phyloP scores from a whole-genome alignment of 768 basidiomycete species.

The Trametes coccinea region DNA sequence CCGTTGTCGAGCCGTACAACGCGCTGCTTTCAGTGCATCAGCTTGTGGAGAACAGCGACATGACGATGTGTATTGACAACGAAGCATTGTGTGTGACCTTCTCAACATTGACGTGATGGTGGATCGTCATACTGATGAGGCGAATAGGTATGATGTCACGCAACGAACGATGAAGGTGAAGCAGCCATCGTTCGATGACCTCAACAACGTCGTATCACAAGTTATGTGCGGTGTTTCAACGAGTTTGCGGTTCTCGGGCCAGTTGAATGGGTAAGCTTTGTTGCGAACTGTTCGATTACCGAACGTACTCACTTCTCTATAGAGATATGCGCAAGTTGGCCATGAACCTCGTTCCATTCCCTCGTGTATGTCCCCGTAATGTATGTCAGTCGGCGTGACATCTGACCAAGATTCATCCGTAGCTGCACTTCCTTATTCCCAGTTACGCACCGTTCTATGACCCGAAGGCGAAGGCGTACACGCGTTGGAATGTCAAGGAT shows the following conservation, averaged over 20 bases:
- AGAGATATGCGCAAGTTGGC: constrained; percentile 88
- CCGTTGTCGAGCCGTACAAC: constrained; percentile 78
- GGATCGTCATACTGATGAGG: neutral
- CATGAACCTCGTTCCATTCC: constrained; percentile 96
- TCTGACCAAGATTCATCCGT: neutral
- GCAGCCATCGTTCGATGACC: constrained; percentile 59
- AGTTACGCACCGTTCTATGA: constrained; percentile 91
- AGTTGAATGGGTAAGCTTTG: constrained; percentile 73
- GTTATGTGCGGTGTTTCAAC: constrained; percentile 97
- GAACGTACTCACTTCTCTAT: neutral
- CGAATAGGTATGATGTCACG: constrained; percentile 68
- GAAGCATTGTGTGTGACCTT: constrained; percentile 66
- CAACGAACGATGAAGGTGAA: constrained; percentile 64
- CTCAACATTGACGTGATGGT: neutral
- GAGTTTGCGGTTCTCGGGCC: constrained; percentile 90
- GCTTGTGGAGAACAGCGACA: constrained; percentile 84
- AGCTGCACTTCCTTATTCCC: constrained; percentile 94
- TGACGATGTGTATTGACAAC: constrained; percentile 85
- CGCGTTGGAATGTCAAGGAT: constrained; percentile 62
- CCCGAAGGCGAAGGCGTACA: constrained; percentile 59
- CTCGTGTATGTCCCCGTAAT: constrained; percentile 58
- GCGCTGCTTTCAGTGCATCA: constrained; percentile 83
- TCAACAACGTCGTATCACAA: constrained; percentile 78
- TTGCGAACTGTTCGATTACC: constrained; percentile 2
- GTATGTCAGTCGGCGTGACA: neutral